Percentiles rank a stretch among this genome's conserved stretches.
Evolutionary conservation across 2,329 filamentous ascomycete species (phyloP).

Genomic region (Sordariomycetes sp.): DNA sequence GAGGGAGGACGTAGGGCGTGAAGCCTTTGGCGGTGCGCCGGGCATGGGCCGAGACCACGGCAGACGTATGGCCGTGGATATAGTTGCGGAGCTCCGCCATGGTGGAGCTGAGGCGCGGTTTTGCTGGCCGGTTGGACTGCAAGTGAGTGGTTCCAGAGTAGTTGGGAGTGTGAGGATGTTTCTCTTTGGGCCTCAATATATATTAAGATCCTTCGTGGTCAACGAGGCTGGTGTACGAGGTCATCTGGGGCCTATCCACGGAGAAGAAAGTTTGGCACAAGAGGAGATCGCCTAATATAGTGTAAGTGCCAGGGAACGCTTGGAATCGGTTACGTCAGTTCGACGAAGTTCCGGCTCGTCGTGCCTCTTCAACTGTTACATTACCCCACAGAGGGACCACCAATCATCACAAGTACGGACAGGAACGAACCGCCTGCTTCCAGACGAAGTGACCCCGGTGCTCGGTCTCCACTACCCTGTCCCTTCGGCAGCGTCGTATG

Average conservation of each 20-base stretch:
- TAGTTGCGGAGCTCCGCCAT: conserved; percentile 11
- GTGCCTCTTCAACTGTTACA: not conserved
- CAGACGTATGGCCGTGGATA: conserved; percentile 23
- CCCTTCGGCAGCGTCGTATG: too few species aligned
- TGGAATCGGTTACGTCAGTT: not conserved
- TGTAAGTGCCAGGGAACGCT: not conserved
- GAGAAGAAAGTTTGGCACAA: not conserved
- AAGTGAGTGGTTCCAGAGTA: not conserved
- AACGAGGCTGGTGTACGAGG: too few species aligned
- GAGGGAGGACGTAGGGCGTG: conserved; percentile 26
- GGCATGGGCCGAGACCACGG: conserved; percentile 21
- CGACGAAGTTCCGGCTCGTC: not conserved
- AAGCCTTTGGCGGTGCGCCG: conserved; percentile 27
- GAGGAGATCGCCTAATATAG: not conserved
- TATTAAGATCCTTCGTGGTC: too few species aligned
- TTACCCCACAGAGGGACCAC: not conserved
- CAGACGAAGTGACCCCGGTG: too few species aligned
- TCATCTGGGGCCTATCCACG: too few species aligned
- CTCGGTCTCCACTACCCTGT: too few species aligned
- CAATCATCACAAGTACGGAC: too few species aligned
- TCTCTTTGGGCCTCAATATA: too few species aligned
- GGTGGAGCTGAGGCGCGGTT: not conserved
- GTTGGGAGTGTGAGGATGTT: too few species aligned
- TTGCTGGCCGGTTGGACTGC: not conserved
- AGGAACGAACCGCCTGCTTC: too few species aligned